A percentile compares a stretch with the other conserved stretches of the same genome.
Conservation (phyloP, 2,329 filamentous ascomycete genomes). For the Fusarium lateritium region DNA sequence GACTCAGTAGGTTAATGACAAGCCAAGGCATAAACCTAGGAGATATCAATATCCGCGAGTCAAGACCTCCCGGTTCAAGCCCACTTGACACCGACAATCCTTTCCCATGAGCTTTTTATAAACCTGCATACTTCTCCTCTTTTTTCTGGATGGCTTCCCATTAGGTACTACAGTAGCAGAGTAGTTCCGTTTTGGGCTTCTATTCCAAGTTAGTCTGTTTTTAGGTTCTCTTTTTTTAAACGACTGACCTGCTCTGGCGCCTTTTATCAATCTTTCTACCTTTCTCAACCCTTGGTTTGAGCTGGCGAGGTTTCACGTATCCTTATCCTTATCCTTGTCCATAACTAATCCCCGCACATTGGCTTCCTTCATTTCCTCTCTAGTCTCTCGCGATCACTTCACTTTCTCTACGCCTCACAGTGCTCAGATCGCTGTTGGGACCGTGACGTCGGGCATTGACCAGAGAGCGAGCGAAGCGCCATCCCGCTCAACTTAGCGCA, state of each 20-base stretch:
- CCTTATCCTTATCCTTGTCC: no score
- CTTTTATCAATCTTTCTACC: background rate
- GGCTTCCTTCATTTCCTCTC: background rate
- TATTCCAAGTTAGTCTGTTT: slow-evolving; percentile 15
- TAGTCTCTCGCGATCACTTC: background rate
- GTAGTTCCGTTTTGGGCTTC: background rate
- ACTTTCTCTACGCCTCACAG: slow-evolving; percentile 12
- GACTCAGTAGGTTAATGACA: background rate
- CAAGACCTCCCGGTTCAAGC: background rate
- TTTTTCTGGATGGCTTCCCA: slow-evolving; percentile 27
- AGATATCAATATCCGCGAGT: background rate
- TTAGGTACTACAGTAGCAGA: background rate
- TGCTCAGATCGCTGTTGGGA: slow-evolving; percentile 10
- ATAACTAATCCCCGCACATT: no score
- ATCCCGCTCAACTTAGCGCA: slow-evolving; percentile 29
- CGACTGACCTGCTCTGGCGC: background rate
- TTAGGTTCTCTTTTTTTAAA: slow-evolving; percentile 13
- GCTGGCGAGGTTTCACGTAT: background rate
- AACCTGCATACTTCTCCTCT: slow-evolving; percentile 21
- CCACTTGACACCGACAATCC: slow-evolving; percentile 6
- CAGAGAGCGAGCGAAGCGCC: slow-evolving; percentile 12
- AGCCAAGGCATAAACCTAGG: background rate
- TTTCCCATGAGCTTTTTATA: background rate
- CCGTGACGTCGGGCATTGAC: slow-evolving; percentile 35
- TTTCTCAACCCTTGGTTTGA: background rate